Base-by-base conservation (phyloP, 306 rosid genomes). In the Cicer bijugum region DNA sequence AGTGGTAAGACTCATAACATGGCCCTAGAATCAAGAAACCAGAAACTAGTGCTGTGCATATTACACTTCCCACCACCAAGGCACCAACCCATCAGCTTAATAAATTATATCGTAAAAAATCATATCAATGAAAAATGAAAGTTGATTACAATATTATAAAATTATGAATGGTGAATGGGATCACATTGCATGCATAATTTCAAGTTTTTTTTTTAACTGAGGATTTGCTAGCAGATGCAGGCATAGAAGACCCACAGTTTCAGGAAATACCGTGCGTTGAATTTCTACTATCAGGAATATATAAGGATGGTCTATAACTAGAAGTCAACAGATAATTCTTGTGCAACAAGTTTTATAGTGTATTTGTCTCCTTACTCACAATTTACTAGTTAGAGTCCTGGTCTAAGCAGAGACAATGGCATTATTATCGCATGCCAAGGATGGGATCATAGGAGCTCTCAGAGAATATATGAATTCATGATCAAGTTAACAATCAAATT, bases 81-180 rank as follows among this genome's bases (percentile, higher is more conserved):
- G 69, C 69, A 16, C 45, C 46, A 61, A 38, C 45, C 44, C 44
- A 20, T 38, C 53, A 43, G 73, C 42, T 53, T 6, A 33, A 38
- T 42, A 10, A 62, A 78, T 33, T 44, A 56, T 16, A 17, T 10
- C 47, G 35, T 2, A 75, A 59, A 64, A 39, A 72, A 62, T 63
- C 61, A 72, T 53, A 67, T 48, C 65, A 59, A 58, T 28, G n/a
- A 10, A 57, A 63, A 73, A 57, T 58, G 47, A 53, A 53, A 20
- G 12, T 39, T 42, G 38, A 57, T 52, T 7, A 43, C 66, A 73
- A 4, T 28, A 28, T 28, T 3, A 28, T 28, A 28, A 28, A 28
- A 57, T 23, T 48, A 61, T 53, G 9, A 55, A 12, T 50, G 58
- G 50, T 51, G 37, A 45, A 47, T 6, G 39, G 64, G 52, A 19